phyloP scores from a whole-genome alignment of 2,329 filamentous ascomycete species.

The Ophiostoma tasmaniense region DNA sequence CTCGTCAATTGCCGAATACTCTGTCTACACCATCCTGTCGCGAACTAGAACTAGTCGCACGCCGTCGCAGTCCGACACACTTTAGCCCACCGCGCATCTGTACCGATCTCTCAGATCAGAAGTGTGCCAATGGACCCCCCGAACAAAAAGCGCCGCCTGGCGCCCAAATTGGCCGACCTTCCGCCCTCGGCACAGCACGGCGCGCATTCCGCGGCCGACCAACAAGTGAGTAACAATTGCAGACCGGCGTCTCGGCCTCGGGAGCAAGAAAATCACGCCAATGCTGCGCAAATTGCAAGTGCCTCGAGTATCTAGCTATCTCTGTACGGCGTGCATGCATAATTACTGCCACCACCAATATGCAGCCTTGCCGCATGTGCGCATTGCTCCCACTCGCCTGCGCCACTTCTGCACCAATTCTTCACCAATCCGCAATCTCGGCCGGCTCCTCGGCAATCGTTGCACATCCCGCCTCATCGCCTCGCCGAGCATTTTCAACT shows the following conservation, averaged over 20 bases:
- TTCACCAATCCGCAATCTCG: not conserved
- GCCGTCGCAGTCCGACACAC: not conserved
- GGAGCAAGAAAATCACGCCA: not conserved
- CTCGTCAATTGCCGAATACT: constrained; percentile 1
- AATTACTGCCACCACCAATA: not conserved
- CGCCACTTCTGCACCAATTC: not conserved
- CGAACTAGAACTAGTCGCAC: constrained; percentile 3
- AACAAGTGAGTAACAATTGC: not conserved
- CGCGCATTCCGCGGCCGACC: not conserved
- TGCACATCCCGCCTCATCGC: not conserved
- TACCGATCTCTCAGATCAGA: not conserved
- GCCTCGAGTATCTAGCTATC: not conserved
- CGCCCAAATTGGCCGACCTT: constrained; percentile 25
- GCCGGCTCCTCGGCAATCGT: not conserved
- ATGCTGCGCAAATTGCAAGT: not conserved
- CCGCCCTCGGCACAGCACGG: constrained; percentile 3
- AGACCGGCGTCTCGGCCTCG: not conserved
- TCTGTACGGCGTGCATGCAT: not conserved
- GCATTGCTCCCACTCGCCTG: not conserved
- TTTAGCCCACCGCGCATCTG: constrained; percentile 4
- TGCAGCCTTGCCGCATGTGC: not conserved
- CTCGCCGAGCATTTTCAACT: not conserved
- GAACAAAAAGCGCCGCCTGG: constrained; percentile 26
- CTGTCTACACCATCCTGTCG: not conserved
- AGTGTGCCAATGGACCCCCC: constrained; percentile 23